These are phyloP conservation scores for Hypoxylon subgilvum DNA, from an alignment of 495 filamentous ascomycete species.

Conservation along the genomic window DNA sequence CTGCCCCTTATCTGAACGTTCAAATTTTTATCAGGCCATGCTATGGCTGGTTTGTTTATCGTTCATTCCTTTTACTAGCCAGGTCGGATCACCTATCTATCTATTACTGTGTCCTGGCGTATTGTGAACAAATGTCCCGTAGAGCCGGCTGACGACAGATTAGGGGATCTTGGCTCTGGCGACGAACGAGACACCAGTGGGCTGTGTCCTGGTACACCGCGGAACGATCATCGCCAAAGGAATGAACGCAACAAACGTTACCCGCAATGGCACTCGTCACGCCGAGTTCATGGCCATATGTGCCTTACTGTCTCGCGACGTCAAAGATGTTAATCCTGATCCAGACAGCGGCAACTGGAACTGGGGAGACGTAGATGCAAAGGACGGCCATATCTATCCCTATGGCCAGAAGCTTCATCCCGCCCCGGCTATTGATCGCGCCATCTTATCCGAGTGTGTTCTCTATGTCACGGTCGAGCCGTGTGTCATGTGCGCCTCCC, in stretches of 20 bases:
- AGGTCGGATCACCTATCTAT: too few relatives aligned
- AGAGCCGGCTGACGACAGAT: slow-evolving; percentile 17
- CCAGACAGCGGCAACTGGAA: slow-evolving; percentile 21
- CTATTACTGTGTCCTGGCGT: too few relatives aligned
- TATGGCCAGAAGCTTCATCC: slow-evolving; percentile 59
- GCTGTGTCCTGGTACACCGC: slow-evolving; percentile 86
- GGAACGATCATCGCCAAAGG: slow-evolving; percentile 78
- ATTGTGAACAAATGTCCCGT: not conserved
- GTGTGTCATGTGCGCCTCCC: slow-evolving; percentile 97
- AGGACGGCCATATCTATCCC: slow-evolving; percentile 53
- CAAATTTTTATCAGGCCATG: not conserved
- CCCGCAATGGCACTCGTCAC: slow-evolving; percentile 85
- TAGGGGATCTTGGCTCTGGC: slow-evolving; percentile 81
- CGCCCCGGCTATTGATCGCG: slow-evolving; percentile 50
- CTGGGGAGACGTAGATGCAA: slow-evolving; percentile 55
- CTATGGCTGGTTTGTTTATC: too few relatives aligned
- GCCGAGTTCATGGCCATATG: slow-evolving; percentile 90
- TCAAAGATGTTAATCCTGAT: slow-evolving; percentile 22
- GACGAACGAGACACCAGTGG: slow-evolving; percentile 90
- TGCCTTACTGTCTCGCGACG: slow-evolving; percentile 49
- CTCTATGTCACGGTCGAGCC: slow-evolving; percentile 98
- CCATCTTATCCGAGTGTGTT: slow-evolving; percentile 70
- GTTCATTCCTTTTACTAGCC: too few relatives aligned
- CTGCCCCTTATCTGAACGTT: not conserved
- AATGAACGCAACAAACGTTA: slow-evolving; percentile 95